Base-by-base conservation (phyloP, 495 filamentous ascomycete species). In the Chlorociboria aeruginascens region DNA sequence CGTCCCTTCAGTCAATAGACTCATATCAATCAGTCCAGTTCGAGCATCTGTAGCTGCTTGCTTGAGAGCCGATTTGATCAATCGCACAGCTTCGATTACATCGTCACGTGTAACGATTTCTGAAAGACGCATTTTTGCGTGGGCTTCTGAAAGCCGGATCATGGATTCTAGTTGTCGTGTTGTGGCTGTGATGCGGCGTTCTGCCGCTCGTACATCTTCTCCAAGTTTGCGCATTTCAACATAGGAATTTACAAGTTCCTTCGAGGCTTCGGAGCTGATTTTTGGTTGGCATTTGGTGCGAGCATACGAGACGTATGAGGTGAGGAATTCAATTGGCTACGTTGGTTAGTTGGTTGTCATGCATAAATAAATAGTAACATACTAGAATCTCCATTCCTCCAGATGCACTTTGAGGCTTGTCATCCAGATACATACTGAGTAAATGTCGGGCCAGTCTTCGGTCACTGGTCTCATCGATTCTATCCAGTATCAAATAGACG, bases 1-100 rank as follows among this genome's bases (percentile, higher is more conserved):
- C 8, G 86, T 90, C 10, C 92, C 92, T 56, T 95, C 93, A 1
- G 88, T 94, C 40, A 99, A 69, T 47, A 99, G 68, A 46, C 83
- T 81, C 92, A 99, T 96, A 59, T 99, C 92, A 57, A 99, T 97
- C 46, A 94, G 69, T 33, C 92, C 92, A 31, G 94, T 95, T 28
- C 86, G 66, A 1, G 87, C 63, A 63, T 99, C 92, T 0, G 92
- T 99, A 7, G 92, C 92, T 0, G 89, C 83, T 57, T 93, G 89
- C 72, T 99, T 97, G 59, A 99, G 81, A n/a, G 92, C 92, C 0
- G 79, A 81, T 55, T 85, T 82, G 66, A 97, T 98, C 45, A 98
- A 71, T 9, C 92, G 81, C 10, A 94, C 86, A 6, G 92, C 89
- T 69, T 98, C 92, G 11, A 80, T 65, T 16, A 98, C 92, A 62